Base-by-base conservation (phyloP, 768 basidiomycete genomes). In the Amanita rubescens region DNA sequence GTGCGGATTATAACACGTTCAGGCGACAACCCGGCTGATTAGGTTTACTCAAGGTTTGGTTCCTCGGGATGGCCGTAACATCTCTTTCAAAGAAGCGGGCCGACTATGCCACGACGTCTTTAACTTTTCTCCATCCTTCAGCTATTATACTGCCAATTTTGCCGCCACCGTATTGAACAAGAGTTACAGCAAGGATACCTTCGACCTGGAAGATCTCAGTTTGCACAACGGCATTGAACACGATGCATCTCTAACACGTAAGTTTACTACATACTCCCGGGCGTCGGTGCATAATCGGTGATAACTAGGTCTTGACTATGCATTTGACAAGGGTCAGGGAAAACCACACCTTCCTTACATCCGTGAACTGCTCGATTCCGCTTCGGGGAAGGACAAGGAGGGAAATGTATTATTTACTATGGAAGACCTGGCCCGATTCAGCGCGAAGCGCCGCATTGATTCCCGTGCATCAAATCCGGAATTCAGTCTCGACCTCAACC, bases 191-290 rank as follows among this genome's bases (percentile, higher is more conserved):
- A 74, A 69, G 70, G 87, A 82, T 53, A 79, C 69, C 8, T 78
- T 87, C 57, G 78, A 90, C 60, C 69, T 91, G 11, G 68, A 70
- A 5, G 86, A 90, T 27, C 71, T 91, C 38, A 79, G 79, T 61
- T 63, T 85, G 11, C 89, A 90, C 65, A 89, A 88, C 55, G 81
- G 82, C 4, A 87, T 87, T 52, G 85, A 87, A 58, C 84, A 87
- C 59, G 84, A 87, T 60, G 83, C 70, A 0, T 84, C 82, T 0
- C 67, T 87, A 19, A 72, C 75, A 15, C 74, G 84, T 84, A 63
- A 44, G 79, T 74, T 74, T 57, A 59, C 55, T 11, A 75, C 8
- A 7, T 5, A 30, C 5, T 20, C 19, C 5, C 27, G 5, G 33
- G 27, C 12, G 15, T 19, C 44, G 38, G 17, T 30, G 27, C 30